Evolutionary conservation across 1,284 basidiomycete species (phyloP).

Genomic region (Meira miltonrushii): DNA sequence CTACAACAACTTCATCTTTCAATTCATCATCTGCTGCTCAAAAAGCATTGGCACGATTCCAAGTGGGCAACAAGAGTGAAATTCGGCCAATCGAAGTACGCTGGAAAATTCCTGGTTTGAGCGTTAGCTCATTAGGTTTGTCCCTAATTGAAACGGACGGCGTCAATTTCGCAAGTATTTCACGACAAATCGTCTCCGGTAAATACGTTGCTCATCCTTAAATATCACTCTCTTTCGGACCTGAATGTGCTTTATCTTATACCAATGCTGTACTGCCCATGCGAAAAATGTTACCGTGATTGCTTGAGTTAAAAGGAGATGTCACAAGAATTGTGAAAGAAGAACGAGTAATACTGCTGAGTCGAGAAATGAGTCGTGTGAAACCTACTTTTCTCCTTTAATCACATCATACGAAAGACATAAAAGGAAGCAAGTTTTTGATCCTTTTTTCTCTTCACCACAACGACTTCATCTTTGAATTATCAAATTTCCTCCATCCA

Average conservation of each 20-base stretch:
- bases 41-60: slow-evolving; percentile 57
- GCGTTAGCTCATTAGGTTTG: slow-evolving; percentile 53
- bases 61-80: slow-evolving; percentile 45
- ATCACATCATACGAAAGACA: too few species aligned
- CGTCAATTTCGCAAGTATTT: slow-evolving; percentile 7
- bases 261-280: not conserved
- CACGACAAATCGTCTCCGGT: slow-evolving; percentile 9
- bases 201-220: slow-evolving; percentile 14
- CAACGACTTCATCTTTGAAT: too few species aligned
- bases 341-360: too few species aligned
- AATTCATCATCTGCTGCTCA: not conserved
- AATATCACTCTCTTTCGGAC: not conserved
- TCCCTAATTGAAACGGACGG: slow-evolving; percentile 34
- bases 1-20: too few species aligned
- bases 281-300: not conserved
- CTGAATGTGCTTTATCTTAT: not conserved
- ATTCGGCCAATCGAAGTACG: slow-evolving; percentile 54
- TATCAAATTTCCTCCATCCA: too few species aligned
- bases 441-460: too few species aligned
- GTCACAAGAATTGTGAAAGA: too few species aligned
- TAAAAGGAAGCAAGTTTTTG: too few species aligned
- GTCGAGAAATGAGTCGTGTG: too few species aligned
- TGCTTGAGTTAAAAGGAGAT: not conserved
- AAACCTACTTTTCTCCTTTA: too few species aligned
- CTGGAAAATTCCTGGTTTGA: slow-evolving; percentile 54